Evolutionary conservation across 148 eudicot species (phyloP).

Genomic region (Pharnaceum exiguum): DNA sequence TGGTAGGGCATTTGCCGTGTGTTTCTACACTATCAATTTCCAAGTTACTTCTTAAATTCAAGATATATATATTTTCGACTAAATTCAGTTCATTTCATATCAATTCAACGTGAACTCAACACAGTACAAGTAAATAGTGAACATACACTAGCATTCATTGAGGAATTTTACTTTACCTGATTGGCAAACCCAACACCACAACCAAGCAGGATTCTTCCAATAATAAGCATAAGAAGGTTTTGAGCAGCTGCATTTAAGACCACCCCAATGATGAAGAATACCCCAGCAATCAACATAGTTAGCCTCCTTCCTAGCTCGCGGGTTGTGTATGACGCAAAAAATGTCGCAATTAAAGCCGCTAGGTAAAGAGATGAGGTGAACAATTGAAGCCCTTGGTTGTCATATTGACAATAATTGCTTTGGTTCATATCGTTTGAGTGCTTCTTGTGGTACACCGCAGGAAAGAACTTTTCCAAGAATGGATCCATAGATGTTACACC

Average conservation of each 20-base stretch:
- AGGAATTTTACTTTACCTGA: too few relatives aligned
- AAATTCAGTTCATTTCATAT: too few relatives aligned
- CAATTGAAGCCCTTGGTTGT: conserved; percentile 75
- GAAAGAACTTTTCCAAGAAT: conserved; percentile 76
- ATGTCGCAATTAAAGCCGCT: conserved; percentile 70
- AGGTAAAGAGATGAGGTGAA: conserved; percentile 86
- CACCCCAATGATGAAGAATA: conserved; percentile 71
- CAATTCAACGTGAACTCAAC: too few relatives aligned
- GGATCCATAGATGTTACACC: conserved; percentile 79
- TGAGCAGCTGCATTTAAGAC: conserved; percentile 66
- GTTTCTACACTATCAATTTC: too few relatives aligned
- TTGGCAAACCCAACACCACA: conserved; percentile 96
- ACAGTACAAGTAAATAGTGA: too few relatives aligned
- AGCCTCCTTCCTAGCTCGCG: conserved; percentile 53
- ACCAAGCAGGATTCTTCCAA: conserved; percentile 83
- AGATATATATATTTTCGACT: too few relatives aligned
- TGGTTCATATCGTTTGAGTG: neutral
- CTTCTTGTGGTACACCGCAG: conserved; percentile 47
- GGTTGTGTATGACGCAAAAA: conserved; percentile 85
- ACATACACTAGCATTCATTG: too few relatives aligned
- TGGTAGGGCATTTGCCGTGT: too few relatives aligned
- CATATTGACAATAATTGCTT: conserved; percentile 83
- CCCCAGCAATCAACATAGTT: conserved; percentile 84
- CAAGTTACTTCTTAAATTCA: too few relatives aligned
- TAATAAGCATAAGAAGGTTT: conserved; percentile 77